Conservation (phyloP, 495 filamentous ascomycete genomes). For the Aeminium ludgeri region DNA sequence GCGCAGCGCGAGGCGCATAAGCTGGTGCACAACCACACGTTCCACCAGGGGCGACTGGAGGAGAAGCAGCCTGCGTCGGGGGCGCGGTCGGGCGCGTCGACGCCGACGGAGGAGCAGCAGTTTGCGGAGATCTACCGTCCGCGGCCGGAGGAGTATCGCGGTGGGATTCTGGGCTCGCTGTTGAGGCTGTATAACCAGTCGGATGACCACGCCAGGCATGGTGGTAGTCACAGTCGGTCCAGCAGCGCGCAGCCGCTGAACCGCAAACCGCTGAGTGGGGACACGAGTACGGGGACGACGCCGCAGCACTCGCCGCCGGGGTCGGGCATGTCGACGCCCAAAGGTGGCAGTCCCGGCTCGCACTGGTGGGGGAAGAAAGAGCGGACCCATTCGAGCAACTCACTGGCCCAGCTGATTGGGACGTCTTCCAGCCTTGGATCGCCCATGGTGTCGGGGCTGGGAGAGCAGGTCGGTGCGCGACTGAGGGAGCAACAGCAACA, state of each 20-base stretch:
- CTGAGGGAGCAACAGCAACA: conserved; percentile 21
- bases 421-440: conserved; percentile 36
- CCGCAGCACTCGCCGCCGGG: conserved; percentile 27
- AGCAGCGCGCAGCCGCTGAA: conserved; percentile 1
- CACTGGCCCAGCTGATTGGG: conserved; percentile 39
- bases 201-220: neutral
- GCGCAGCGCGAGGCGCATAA: conserved; percentile 29
- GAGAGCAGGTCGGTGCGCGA: conserved; percentile 24
- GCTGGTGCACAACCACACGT: conserved; percentile 36
- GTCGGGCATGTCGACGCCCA: conserved; percentile 41
- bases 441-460: conserved; percentile 21
- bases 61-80: conserved; percentile 19
- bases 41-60: neutral
- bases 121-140: conserved; percentile 49
- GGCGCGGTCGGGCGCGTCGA: conserved; percentile 39
- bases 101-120: conserved; percentile 41
- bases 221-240: conserved; percentile 2
- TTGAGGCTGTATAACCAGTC: conserved; percentile 47
- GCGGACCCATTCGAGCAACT: conserved; percentile 32
- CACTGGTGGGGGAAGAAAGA: conserved; percentile 45
- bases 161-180: conserved; percentile 60
- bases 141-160: conserved; percentile 50
- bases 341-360: conserved; percentile 13
- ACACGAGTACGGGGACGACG: conserved; percentile 12
- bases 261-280: conserved; percentile 10